These are phyloP conservation scores for Geosmithia morbida DNA, from an alignment of 2,329 filamentous ascomycete genomes.

Conservation along the genomic window DNA sequence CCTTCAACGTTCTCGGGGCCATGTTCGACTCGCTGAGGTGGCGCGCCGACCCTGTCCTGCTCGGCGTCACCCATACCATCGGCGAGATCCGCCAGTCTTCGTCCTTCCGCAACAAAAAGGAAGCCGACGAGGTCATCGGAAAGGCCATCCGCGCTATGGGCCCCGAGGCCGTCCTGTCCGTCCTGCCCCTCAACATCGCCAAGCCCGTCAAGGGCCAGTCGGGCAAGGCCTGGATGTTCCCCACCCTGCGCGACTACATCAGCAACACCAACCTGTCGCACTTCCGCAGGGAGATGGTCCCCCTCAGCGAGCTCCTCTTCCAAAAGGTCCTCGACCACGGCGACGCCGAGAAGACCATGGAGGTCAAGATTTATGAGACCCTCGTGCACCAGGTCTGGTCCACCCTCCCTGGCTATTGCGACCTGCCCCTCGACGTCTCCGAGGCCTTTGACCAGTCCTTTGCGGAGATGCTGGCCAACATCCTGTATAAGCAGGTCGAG, in stretches of 20 bases:
- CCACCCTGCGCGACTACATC: constrained; percentile 76
- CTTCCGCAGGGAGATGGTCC: constrained; percentile 76
- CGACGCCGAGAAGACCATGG: constrained; percentile 75
- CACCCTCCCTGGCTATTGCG: constrained; percentile 84
- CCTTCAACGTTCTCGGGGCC: constrained; percentile 75
- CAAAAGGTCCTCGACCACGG: constrained; percentile 78
- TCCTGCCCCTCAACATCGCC: constrained; percentile 75
- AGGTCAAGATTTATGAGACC: constrained; percentile 96
- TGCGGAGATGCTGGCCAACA: constrained; percentile 78
- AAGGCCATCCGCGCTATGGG: constrained; percentile 84
- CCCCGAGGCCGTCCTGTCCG: constrained; percentile 65
- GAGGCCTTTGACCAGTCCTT: constrained; percentile 75
- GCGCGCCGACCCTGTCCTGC: constrained; percentile 67
- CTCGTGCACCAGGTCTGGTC: constrained; percentile 94
- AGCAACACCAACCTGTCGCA: constrained; percentile 78
- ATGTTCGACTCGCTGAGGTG: constrained; percentile 81
- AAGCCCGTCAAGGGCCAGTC: constrained; percentile 64
- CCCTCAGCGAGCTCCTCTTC: constrained; percentile 80
- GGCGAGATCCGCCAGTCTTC: constrained; percentile 81
- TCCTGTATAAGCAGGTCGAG: constrained; percentile 85
- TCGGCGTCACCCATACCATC: constrained; percentile 60
- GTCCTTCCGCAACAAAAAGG: constrained; percentile 84
- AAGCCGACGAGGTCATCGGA: constrained; percentile 81
- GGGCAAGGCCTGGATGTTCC: constrained; percentile 88
- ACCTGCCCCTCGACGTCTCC: constrained; percentile 67